phyloP scores from a whole-genome alignment of 1,139 yeast species.

The Hemisphaericaspora xylanilytica region DNA sequence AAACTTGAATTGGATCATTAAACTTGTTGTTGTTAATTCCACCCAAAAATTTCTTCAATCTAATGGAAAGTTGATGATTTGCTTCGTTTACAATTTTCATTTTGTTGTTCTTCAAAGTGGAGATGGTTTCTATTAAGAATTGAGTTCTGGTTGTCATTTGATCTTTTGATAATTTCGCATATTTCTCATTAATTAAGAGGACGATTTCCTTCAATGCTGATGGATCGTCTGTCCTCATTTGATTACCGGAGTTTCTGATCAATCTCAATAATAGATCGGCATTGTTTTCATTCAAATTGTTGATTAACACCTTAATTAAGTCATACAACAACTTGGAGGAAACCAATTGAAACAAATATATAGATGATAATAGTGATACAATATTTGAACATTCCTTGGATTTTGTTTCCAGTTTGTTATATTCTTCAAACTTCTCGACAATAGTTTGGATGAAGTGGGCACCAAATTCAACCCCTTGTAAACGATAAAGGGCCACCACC shows the following conservation, averaged over 20 bases:
- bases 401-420: constrained; percentile 24
- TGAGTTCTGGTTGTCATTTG: constrained; percentile 64
- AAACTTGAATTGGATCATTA: constrained; percentile 79
- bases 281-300: constrained; percentile 61
- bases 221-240: constrained; percentile 89
- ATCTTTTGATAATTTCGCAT: constrained; percentile 29
- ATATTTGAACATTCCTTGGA: constrained; percentile 67
- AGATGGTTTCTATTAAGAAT: constrained; percentile 80
- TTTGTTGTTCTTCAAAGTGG: constrained; percentile 84
- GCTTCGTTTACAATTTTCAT: constrained; percentile 53
- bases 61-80: constrained; percentile 47
- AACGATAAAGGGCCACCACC: constrained; percentile 68
- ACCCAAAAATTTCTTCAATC: constrained; percentile 70
- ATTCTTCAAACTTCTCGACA: constrained; percentile 60
- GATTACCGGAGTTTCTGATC: constrained; percentile 74
- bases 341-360: constrained; percentile 64
- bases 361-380: constrained; percentile 69
- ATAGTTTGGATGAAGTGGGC: constrained; percentile 79
- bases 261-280: constrained; percentile 76
- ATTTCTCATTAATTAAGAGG: constrained; percentile 49
- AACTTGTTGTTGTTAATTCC: constrained; percentile 42
- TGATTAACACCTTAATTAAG: constrained; percentile 56
- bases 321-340: constrained; percentile 78
- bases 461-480: constrained; percentile 88
- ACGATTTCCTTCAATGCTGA: constrained; percentile 79